Conservation (phyloP, 257 asterid species). For the Ballota nigra region DNA sequence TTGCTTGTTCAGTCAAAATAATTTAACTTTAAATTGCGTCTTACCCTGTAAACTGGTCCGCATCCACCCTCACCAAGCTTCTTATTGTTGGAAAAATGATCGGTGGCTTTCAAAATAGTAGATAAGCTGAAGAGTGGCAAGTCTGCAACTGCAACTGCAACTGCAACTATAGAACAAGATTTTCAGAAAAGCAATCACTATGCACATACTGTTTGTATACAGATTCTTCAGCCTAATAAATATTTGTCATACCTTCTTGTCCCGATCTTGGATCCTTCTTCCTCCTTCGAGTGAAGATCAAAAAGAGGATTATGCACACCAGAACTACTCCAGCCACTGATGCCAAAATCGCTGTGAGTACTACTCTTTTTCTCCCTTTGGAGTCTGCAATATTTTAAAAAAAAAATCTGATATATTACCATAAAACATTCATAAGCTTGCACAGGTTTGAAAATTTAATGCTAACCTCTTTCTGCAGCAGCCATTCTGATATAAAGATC, state of each 20-base stretch:
- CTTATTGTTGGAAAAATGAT: not conserved
- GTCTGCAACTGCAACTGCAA: not conserved
- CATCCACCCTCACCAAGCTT: constrained; percentile 28
- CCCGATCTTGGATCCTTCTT: not conserved
- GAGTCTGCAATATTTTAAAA: not conserved
- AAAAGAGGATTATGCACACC: not conserved
- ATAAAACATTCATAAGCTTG: not conserved
- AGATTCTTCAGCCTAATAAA: not conserved
- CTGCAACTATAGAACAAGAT: not conserved
- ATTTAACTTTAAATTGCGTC: too few relatives aligned
- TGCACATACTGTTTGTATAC: too few relatives aligned
- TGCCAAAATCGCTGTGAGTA: not conserved
- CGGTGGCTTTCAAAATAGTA: constrained; percentile 7
- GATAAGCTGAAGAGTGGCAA: constrained; percentile 22
- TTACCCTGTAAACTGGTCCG: constrained; percentile 23
- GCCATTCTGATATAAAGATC: constrained; percentile 25
- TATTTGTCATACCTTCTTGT: not conserved
- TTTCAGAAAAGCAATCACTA: not conserved
- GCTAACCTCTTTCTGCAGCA: not conserved
- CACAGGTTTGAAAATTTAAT: not conserved
- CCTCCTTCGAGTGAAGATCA: not conserved
- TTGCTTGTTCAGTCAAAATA: not conserved
- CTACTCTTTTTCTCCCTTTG: not conserved
- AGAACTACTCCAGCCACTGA: not conserved
- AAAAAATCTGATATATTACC: too few relatives aligned